Evolutionary conservation across 1,284 basidiomycete species (phyloP), one percentile per base, ranked within the genome.

Genomic region (Boletus semigastroideus): DNA sequence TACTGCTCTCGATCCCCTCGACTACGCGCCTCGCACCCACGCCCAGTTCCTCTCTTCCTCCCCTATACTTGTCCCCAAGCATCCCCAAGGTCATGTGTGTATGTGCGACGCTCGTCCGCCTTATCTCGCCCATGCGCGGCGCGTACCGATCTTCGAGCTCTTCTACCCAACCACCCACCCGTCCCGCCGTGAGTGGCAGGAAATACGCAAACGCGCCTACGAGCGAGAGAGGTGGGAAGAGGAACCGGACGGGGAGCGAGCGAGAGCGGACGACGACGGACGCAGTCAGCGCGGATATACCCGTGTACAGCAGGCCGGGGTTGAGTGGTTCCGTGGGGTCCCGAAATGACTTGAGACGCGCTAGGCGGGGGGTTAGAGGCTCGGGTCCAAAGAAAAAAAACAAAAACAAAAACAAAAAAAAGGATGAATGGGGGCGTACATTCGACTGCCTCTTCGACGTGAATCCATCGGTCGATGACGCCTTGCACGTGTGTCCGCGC

Each of bases 281-380:
- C 1, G 90, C 91, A 1, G 90, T 89, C 42, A 98, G 83, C 4
- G 92, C 86, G 2, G 92, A 86, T 37, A 98, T 83, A 43, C 92
- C 91, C 50, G 93, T 86, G 73, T 94, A 95, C 53, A 95, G 84
- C 12, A 89, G 66, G 17, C 89, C 91, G 1, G 94, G 94, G 7
- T 87, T 94, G 36, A 97, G 79, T 1, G 85, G 76, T 73, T 98
- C 94, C 47, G 87, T 78, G 1, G 84, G 79, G 1, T 90, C 84
- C 22, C 91, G 73, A 61, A 97, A 80, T 6, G 86, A 80, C 70
- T 94, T 94, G 42, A 96, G 76, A 55, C 91, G 85, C 54, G 76
- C 92, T 94, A 6, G 33, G 30, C 13, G 30, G n/a, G 10, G 28
- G 2, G 30, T 10, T 7, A 9, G 14, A 33, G 33, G 30, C n/a